phyloP scores from a whole-genome alignment of 2,329 filamentous ascomycete genomes.

The Epichloe elymi region DNA sequence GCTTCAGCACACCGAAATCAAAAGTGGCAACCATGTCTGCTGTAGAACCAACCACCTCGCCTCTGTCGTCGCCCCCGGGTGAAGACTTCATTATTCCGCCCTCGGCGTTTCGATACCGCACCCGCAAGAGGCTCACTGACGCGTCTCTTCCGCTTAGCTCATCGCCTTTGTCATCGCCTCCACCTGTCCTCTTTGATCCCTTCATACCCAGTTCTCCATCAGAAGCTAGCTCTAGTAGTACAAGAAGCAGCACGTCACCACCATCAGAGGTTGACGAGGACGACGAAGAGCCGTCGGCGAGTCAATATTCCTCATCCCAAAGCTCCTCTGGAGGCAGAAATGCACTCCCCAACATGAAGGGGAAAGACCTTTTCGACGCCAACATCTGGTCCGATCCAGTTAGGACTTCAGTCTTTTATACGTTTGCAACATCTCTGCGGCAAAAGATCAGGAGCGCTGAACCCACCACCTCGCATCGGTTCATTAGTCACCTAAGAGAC shows the following conservation, averaged over 20 bases:
- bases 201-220: conserved; percentile 27
- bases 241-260: conserved; percentile 25
- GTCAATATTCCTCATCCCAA: conserved; percentile 26
- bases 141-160: conserved; percentile 24
- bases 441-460: conserved; percentile 50
- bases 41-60: conserved; percentile 18
- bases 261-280: conserved; percentile 30
- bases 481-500: conserved; percentile 54
- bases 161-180: conserved; percentile 45
- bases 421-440: conserved; percentile 54
- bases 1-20: conserved; percentile 7
- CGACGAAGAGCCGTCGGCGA: conserved; percentile 25
- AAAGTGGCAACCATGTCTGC: conserved; percentile 7
- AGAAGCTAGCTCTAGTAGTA: conserved; percentile 20
- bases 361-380: conserved; percentile 57
- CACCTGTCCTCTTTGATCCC: conserved; percentile 38
- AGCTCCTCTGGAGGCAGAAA: conserved; percentile 19
- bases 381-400: conserved; percentile 56
- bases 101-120: conserved; percentile 12
- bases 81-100: conserved; percentile 18
- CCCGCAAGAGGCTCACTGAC: conserved; percentile 11
- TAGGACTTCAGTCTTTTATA: conserved; percentile 59
- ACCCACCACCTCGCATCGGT: conserved; percentile 53
- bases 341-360: conserved; percentile 49
- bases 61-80: conserved; percentile 25